These are phyloP conservation scores for Microthlaspi erraticum DNA, from an alignment of 345 rosid genomes.

Conservation along the genomic window DNA sequence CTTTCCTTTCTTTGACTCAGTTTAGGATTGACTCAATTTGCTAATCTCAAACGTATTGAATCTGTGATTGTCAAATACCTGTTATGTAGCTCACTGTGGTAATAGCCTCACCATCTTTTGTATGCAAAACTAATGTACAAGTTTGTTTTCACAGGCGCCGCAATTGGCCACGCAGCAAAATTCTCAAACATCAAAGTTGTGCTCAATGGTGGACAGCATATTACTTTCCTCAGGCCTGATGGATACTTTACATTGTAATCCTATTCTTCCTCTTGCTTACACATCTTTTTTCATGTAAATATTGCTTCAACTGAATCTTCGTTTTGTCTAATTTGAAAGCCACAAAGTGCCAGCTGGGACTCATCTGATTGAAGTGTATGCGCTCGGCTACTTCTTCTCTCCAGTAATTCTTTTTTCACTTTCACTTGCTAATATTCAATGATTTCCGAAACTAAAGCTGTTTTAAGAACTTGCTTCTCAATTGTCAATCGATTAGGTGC, in stretches of 20 bases:
- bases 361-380: constrained; percentile 92
- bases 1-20: background rate
- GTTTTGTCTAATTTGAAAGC: constrained; percentile 55
- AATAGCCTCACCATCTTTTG: background rate
- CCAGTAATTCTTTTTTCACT: constrained; percentile 66
- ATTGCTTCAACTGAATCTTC: no score
- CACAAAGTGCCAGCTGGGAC: constrained; percentile 90
- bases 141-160: constrained; percentile 45
- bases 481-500: constrained; percentile 57
- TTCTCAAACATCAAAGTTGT: constrained; percentile 74
- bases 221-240: constrained; percentile 87
- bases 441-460: background rate
- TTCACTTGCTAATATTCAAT: constrained; percentile 9
- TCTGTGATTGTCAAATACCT: background rate
- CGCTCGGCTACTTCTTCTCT: constrained; percentile 87
- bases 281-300: constrained; percentile 1
- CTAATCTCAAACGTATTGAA: background rate
- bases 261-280: constrained; percentile 37
- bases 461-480: constrained; percentile 2
- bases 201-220: constrained; percentile 78
- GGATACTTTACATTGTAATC: constrained; percentile 96
- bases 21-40: background rate
- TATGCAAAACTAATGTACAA: constrained; percentile 19
- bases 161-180: constrained; percentile 65
- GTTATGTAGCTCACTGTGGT: background rate